Evolutionary conservation across 176 grass and related monocot genomes (phyloP).

Genomic region (Puccinellia tenuiflora): DNA sequence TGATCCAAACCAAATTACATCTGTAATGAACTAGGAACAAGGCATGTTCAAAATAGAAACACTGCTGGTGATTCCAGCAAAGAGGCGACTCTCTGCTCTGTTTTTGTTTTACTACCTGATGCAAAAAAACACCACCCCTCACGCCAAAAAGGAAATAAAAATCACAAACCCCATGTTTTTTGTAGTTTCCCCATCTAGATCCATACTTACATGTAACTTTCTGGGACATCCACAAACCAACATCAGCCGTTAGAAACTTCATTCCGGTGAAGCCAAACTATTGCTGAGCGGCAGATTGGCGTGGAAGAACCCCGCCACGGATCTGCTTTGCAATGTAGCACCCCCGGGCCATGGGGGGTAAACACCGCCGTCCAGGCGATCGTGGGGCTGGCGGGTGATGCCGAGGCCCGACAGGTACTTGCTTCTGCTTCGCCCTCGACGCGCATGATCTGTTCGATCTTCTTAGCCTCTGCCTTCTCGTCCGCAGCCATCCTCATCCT

Average conservation of each 20-base stretch:
- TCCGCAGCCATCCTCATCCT: slow-evolving; percentile 62
- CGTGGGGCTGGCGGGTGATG: slow-evolving; percentile 56
- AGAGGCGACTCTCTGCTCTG: too few species aligned
- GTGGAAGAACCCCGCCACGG: slow-evolving; percentile 65
- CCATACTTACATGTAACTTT: too few species aligned
- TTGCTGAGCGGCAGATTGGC: not conserved
- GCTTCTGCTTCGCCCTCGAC: slow-evolving; percentile 70
- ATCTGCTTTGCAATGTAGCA: slow-evolving; percentile 74
- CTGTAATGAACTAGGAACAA: too few species aligned
- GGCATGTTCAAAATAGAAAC: too few species aligned
- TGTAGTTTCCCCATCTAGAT: too few species aligned
- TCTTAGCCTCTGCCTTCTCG: slow-evolving; percentile 85
- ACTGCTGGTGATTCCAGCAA: too few species aligned
- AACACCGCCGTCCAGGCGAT: too few species aligned
- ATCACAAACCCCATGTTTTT: too few species aligned
- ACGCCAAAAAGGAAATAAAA: too few species aligned
- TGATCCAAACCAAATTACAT: too few species aligned
- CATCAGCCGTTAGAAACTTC: not conserved
- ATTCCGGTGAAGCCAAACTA: not conserved
- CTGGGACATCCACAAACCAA: not conserved
- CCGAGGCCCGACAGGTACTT: slow-evolving; percentile 76
- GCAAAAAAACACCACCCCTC: too few species aligned
- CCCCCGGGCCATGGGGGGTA: slow-evolving; percentile 61
- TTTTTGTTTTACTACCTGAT: too few species aligned
- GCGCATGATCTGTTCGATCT: slow-evolving; percentile 81